A percentile compares a stretch with the other conserved stretches of the same genome.
These are phyloP conservation scores for Fusarium caatingaense DNA, from an alignment of 2,329 filamentous ascomycete species.

Conservation along the genomic window DNA sequence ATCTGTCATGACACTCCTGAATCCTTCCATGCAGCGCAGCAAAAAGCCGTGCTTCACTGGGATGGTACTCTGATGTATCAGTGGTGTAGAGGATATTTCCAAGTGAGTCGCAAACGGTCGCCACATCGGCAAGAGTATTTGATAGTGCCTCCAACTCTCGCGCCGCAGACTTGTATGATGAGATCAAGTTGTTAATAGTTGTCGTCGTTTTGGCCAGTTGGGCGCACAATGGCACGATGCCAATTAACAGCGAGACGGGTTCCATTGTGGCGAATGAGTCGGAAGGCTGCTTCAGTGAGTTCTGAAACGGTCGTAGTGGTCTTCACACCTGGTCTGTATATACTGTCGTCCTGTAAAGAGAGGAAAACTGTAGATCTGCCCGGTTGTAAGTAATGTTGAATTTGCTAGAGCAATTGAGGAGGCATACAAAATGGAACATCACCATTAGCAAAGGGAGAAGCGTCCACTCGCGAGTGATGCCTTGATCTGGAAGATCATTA, in stretches of 20 bases:
- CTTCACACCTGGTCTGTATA: no score
- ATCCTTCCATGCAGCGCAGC: background rate
- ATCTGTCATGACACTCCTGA: background rate
- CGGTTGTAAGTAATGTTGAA: background rate
- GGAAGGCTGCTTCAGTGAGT: no score
- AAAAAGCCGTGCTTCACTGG: background rate
- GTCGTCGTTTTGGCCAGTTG: background rate
- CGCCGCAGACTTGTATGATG: slow-evolving; percentile 17
- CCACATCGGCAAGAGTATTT: background rate
- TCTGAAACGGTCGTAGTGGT: no score
- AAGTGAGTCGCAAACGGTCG: background rate
- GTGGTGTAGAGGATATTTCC: background rate
- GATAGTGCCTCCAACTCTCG: background rate
- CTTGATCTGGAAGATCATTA: background rate
- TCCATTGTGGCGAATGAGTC: background rate
- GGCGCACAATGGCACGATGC: slow-evolving; percentile 8
- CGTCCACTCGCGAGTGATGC: no score
- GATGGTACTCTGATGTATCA: fast-evolving
- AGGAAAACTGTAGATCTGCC: background rate
- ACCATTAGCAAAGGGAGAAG: background rate
- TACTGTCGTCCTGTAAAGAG: background rate
- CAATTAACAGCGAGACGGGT: background rate
- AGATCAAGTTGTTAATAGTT: slow-evolving; percentile 8
- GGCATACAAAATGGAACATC: background rate
- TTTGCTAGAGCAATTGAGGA: background rate